Conservation (phyloP, 345 rosid genomes). For the Viola odorata region DNA sequence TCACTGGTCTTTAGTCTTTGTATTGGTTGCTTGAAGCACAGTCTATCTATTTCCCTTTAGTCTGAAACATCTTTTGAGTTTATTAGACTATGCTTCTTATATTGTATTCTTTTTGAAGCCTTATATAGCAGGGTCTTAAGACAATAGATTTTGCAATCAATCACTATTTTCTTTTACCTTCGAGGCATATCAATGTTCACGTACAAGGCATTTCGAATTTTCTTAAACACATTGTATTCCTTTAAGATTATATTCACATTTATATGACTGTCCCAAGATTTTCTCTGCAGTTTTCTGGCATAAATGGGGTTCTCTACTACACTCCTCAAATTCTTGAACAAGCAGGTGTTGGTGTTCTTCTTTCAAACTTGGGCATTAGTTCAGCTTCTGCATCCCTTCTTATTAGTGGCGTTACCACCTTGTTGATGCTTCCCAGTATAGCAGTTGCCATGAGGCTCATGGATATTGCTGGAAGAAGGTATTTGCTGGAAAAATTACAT, state of each 20-base stretch:
- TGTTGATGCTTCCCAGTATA: conserved; percentile 90
- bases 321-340: conserved; percentile 97
- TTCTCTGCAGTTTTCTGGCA: conserved; percentile 79
- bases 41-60: no score
- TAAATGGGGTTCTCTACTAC: conserved; percentile 94
- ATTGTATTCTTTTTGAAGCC: background rate
- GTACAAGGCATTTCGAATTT: conserved; percentile 1
- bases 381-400: conserved; percentile 74
- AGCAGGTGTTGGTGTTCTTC: conserved; percentile 88
- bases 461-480: conserved; percentile 96
- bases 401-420: conserved; percentile 74
- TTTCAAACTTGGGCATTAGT: conserved; percentile 68
- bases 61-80: no score
- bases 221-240: background rate
- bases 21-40: no score
- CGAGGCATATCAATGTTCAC: background rate
- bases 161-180: background rate
- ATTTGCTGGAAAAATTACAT: background rate
- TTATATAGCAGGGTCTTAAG: background rate
- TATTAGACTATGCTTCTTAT: no score
- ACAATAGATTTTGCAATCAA: background rate
- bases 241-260: conserved; percentile 4
- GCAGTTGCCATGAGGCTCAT: conserved; percentile 96
- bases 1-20: no score
- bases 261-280: background rate